A percentile compares a stretch with the other conserved stretches of the same genome.
phyloP scores from a whole-genome alignment of 768 basidiomycete species.

The Filobasidium wieringae region DNA sequence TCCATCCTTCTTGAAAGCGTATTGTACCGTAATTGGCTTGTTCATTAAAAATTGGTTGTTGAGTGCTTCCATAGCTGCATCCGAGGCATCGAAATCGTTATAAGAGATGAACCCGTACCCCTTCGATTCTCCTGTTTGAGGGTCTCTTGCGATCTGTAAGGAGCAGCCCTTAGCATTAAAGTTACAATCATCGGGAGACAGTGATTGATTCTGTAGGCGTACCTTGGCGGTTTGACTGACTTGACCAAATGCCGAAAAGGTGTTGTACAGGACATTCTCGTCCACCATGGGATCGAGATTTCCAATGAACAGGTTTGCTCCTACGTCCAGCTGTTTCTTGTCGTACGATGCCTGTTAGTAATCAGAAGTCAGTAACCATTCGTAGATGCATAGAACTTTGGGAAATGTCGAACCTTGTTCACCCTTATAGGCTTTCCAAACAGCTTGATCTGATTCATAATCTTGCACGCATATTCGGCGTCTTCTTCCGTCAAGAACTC shows the following conservation, averaged over 20 bases:
- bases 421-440: slow-evolving; percentile 98
- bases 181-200: not conserved
- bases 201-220: slow-evolving; percentile 5
- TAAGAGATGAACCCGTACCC: slow-evolving; percentile 96
- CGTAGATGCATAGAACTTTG: not conserved
- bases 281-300: slow-evolving; percentile 92
- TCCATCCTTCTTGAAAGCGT: slow-evolving; percentile 98
- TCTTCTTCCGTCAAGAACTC: slow-evolving; percentile 98
- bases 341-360: slow-evolving; percentile 76
- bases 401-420: slow-evolving; percentile 63
- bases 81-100: slow-evolving; percentile 93
- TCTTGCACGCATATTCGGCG: slow-evolving; percentile 99
- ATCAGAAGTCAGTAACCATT: not conserved
- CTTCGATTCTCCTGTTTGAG: slow-evolving; percentile 71
- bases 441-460: slow-evolving; percentile 99
- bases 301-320: slow-evolving; percentile 93
- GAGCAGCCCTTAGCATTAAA: too few relatives aligned
- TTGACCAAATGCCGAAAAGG: slow-evolving; percentile 70
- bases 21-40: slow-evolving; percentile 92
- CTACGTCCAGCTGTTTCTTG: slow-evolving; percentile 94
- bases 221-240: slow-evolving; percentile 38
- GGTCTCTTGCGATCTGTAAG: slow-evolving; percentile 76
- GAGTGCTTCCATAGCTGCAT: slow-evolving; percentile 93
- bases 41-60: slow-evolving; percentile 96
- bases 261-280: slow-evolving; percentile 82